Conservation (phyloP, 192 early-diverging fungal species). For the Backusella tuberculispora region DNA sequence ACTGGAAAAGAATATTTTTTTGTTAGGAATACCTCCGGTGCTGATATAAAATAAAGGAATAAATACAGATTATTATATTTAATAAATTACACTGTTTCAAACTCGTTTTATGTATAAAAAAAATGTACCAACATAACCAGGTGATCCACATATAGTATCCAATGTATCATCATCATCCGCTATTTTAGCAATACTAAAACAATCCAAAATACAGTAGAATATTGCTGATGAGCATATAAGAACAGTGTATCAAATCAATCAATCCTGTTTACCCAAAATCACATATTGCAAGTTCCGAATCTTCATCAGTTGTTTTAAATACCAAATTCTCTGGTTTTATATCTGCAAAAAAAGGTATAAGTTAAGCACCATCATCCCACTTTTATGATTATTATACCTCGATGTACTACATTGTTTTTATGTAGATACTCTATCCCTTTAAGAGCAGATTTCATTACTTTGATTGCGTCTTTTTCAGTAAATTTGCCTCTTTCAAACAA, state of each 20-base stretch:
- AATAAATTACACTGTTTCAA: slow-evolving; percentile 1
- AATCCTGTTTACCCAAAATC: slow-evolving; percentile 69
- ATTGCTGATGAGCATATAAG: not conserved
- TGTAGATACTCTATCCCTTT: slow-evolving; percentile 86
- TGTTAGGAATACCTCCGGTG: slow-evolving; percentile 82
- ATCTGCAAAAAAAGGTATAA: slow-evolving; percentile 40
- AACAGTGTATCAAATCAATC: not conserved
- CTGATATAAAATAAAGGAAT: slow-evolving; percentile 42
- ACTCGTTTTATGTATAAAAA: not conserved
- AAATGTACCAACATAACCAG: slow-evolving; percentile 62
- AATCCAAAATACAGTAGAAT: not conserved
- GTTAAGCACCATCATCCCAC: not conserved
- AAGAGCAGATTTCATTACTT: slow-evolving; percentile 73
- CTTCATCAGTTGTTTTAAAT: slow-evolving; percentile 62
- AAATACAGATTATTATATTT: not conserved
- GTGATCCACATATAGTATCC: slow-evolving; percentile 84
- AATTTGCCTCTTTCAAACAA: slow-evolving; percentile 81
- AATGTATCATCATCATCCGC: slow-evolving; percentile 64
- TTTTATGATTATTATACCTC: slow-evolving; percentile 48
- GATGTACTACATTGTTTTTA: slow-evolving; percentile 83
- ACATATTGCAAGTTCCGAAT: slow-evolving; percentile 76
- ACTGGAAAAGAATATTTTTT: slow-evolving; percentile 86
- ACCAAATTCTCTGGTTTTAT: slow-evolving; percentile 89
- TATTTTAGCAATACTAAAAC: slow-evolving; percentile 62
- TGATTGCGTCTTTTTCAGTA: slow-evolving; percentile 78